Evolutionary conservation across 169 alveolate genomes (phyloP).

Genomic region (Babesia ovata): DNA sequence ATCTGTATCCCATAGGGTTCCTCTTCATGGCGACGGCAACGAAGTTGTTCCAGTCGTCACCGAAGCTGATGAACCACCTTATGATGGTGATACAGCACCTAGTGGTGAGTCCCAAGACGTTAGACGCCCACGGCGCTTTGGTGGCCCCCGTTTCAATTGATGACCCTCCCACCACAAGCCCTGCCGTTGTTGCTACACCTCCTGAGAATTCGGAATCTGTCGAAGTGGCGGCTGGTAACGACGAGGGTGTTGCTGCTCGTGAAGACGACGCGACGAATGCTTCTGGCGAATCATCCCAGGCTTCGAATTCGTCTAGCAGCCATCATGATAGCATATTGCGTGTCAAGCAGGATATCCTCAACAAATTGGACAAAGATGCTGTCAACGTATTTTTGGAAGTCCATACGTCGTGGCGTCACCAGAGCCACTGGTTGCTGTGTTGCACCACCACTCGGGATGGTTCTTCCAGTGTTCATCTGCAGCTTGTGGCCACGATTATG

Average conservation of each 20-base stretch:
- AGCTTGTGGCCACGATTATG: constrained; percentile 47
- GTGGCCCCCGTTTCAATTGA: not conserved
- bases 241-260: not conserved
- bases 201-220: not conserved
- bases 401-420: constrained; percentile 52
- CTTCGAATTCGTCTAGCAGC: not conserved
- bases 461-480: constrained; percentile 28
- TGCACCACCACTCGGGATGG: constrained; percentile 28
- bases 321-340: not conserved
- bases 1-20: constrained; percentile 70
- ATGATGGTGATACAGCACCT: constrained; percentile 71
- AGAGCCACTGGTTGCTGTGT: constrained; percentile 58
- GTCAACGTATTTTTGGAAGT: constrained; percentile 36
- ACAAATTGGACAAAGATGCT: constrained; percentile 36
- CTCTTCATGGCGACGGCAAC: constrained; percentile 72
- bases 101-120: constrained; percentile 4
- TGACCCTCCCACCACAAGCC: not conserved
- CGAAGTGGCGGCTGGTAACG: no score
- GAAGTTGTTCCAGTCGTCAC: constrained; percentile 73
- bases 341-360: constrained; percentile 20
- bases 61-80: constrained; percentile 75
- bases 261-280: not conserved
- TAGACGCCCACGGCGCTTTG: constrained; percentile 3
- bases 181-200: not conserved
- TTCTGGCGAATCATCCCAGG: not conserved